Evolutionary conservation across 768 basidiomycete genomes (phyloP).

Genomic region (Rhodosporidiobolus odoratus): DNA sequence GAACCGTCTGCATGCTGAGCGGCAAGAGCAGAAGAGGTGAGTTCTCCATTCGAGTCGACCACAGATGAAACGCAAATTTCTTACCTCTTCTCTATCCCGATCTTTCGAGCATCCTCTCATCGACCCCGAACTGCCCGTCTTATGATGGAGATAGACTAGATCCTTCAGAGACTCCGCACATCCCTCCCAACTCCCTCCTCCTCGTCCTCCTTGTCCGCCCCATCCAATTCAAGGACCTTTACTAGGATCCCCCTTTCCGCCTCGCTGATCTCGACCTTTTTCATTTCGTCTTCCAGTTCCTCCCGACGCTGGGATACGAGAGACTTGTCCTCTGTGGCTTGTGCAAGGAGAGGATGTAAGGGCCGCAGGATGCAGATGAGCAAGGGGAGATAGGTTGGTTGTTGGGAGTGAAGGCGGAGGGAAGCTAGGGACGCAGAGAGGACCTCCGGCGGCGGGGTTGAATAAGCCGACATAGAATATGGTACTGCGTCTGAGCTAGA

Average conservation of each 20-base stretch:
- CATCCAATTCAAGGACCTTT: neutral
- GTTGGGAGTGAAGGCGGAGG: slow-evolving; percentile 1
- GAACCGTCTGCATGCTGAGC: too few relatives aligned
- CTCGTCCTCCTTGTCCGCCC: neutral
- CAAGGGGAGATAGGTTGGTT: neutral
- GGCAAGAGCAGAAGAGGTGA: too few relatives aligned
- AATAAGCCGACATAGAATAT: too few relatives aligned
- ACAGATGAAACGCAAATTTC: too few relatives aligned
- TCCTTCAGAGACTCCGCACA: slow-evolving; percentile 10
- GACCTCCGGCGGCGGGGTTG: neutral
- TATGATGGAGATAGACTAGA: too few relatives aligned
- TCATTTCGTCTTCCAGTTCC: neutral
- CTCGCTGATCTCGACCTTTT: neutral
- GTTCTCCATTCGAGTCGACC: too few relatives aligned
- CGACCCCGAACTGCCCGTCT: too few relatives aligned
- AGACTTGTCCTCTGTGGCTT: neutral
- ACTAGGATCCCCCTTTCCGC: neutral
- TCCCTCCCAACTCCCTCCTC: slow-evolving; percentile 17
- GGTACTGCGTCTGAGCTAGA: neutral
- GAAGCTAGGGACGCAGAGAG: slow-evolving; percentile 7
- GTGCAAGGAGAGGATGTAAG: neutral
- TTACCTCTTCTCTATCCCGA: too few relatives aligned
- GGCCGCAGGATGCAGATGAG: neutral
- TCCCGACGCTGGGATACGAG: neutral
- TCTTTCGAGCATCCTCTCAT: too few relatives aligned